phyloP scores from a whole-genome alignment of 306 rosid genomes.

The Gillenia trifoliata region DNA sequence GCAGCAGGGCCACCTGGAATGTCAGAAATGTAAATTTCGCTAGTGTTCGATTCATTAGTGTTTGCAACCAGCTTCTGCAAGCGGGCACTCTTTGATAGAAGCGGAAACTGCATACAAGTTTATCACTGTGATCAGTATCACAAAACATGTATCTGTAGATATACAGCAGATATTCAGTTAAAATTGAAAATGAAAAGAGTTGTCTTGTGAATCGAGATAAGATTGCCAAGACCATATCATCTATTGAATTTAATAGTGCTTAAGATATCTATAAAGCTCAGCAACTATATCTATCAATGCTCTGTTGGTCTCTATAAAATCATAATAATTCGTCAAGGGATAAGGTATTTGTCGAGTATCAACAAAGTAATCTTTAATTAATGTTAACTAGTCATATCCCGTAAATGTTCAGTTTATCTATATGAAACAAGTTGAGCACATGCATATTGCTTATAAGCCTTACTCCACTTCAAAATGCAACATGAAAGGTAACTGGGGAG shows the following conservation, averaged over 20 bases:
- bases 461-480: not conserved
- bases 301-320: not conserved
- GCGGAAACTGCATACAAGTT: constrained; percentile 74
- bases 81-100: constrained; percentile 80
- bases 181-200: constrained; percentile 18
- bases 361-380: not conserved
- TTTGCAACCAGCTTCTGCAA: constrained; percentile 66
- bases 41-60: constrained; percentile 46
- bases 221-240: constrained; percentile 2
- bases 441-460: not conserved
- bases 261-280: not conserved
- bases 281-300: not conserved
- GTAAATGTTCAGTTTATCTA: not conserved
- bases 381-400: not conserved
- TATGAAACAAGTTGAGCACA: not conserved
- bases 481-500: not conserved
- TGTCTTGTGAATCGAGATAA: not conserved
- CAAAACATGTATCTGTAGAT: constrained; percentile 6
- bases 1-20: constrained; percentile 86
- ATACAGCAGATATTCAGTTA: constrained; percentile 1
- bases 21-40: constrained; percentile 66
- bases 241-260: not conserved
- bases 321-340: not conserved
- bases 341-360: not conserved
- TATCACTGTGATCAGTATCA: constrained; percentile 19